Percentiles rank a stretch among this genome's conserved stretches.
phyloP scores from a whole-genome alignment of 306 rosid species.

The Trifolium pratense region DNA sequence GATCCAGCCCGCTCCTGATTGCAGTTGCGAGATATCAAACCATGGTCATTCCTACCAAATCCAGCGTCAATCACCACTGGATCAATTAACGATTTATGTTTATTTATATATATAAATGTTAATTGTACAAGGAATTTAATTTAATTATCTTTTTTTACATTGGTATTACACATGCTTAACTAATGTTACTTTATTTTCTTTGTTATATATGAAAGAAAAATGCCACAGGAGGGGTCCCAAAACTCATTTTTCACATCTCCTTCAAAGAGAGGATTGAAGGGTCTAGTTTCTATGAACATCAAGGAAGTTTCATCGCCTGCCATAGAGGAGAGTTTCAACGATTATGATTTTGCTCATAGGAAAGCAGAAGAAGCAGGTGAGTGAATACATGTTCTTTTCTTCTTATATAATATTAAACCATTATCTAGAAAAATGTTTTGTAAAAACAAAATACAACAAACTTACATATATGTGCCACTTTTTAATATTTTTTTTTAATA shows the following conservation, averaged over 20 bases:
- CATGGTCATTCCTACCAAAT: no score
- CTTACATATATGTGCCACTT: no score
- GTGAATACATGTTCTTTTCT: constrained; percentile 39
- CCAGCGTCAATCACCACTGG: no score
- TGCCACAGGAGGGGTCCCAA: constrained; percentile 75
- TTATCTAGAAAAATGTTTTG: no score
- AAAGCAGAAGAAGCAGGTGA: constrained; percentile 99
- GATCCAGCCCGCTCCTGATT: no score
- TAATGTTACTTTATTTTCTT: neutral
- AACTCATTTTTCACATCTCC: constrained; percentile 67
- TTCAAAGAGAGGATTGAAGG: constrained; percentile 88
- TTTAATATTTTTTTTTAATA: no score
- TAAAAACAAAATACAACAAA: no score
- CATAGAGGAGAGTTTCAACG: constrained; percentile 75
- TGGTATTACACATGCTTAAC: neutral
- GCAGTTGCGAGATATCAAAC: no score
- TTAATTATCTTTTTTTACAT: neutral
- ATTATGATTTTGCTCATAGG: constrained; percentile 89
- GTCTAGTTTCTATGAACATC: constrained; percentile 51
- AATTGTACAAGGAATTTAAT: neutral
- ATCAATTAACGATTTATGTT: no score
- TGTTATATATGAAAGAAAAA: constrained; percentile 25
- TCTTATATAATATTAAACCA: no score
- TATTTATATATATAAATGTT: neutral
- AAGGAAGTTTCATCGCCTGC: constrained; percentile 47